Percentiles rank a stretch among this genome's conserved stretches.
phyloP scores from a whole-genome alignment of 495 filamentous ascomycete species.

The Articulospora tetracladia region DNA sequence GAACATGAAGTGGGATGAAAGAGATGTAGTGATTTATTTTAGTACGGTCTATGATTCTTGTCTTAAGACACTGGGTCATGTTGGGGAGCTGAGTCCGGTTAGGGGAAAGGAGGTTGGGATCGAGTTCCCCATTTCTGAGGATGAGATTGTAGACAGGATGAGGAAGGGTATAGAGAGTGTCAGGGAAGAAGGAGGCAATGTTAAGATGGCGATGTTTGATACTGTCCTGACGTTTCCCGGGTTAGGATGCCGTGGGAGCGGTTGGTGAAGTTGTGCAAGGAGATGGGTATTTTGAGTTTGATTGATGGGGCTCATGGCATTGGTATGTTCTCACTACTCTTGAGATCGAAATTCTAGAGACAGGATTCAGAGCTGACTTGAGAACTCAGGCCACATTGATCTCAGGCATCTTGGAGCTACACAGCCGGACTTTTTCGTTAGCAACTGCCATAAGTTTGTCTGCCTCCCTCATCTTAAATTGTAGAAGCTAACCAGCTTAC shows the following conservation, averaged over 20 bases:
- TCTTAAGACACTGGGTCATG: slow-evolving; percentile 61
- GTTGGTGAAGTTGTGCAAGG: slow-evolving; percentile 55
- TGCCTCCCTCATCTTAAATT: neutral
- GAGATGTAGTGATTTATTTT: slow-evolving; percentile 64
- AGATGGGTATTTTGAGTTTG: slow-evolving; percentile 52
- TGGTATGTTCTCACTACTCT: slow-evolving; percentile 36
- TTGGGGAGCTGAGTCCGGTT: slow-evolving; percentile 47
- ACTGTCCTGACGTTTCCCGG: slow-evolving; percentile 73
- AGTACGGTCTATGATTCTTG: slow-evolving; percentile 73
- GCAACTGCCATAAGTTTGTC: slow-evolving; percentile 71
- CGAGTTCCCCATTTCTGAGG: slow-evolving; percentile 56
- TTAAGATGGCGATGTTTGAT: slow-evolving; percentile 69
- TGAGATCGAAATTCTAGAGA: too few species aligned
- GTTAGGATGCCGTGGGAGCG: slow-evolving; percentile 73
- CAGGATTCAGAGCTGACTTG: too few species aligned
- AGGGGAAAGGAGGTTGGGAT: slow-evolving; percentile 23
- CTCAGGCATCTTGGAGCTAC: slow-evolving; percentile 45
- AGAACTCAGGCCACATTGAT: slow-evolving; percentile 49
- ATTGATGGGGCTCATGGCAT: slow-evolving; percentile 81
- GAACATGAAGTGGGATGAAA: slow-evolving; percentile 53
- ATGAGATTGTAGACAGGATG: slow-evolving; percentile 52
- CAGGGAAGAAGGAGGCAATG: slow-evolving; percentile 37
- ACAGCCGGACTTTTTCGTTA: slow-evolving; percentile 74
- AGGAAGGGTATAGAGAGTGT: slow-evolving; percentile 38
- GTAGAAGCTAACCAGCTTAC: neutral